These are phyloP conservation scores for Ceratocystis ficicola DNA, from an alignment of 2,329 filamentous ascomycete species.

Conservation along the genomic window DNA sequence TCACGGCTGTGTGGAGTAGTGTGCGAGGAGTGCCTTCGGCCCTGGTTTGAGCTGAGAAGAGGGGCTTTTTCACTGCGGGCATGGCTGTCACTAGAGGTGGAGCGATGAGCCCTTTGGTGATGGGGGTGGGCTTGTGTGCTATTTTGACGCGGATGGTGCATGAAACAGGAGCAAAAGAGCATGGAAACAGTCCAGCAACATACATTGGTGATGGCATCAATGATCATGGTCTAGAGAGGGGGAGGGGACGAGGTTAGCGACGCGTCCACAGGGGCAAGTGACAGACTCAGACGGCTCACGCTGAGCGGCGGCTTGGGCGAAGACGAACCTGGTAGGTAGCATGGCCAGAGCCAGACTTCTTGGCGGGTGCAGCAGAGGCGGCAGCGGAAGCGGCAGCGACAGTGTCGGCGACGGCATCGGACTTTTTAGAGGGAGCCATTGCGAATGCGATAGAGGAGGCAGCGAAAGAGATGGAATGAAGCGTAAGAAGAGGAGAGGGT, in stretches of 20 bases:
- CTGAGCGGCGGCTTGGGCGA: not conserved
- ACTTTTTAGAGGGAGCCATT: conserved; percentile 49
- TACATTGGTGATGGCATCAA: conserved; percentile 50
- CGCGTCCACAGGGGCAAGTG: not conserved
- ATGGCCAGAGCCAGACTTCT: conserved; percentile 40
- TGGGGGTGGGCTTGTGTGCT: not conserved
- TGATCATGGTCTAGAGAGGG: conserved; percentile 47
- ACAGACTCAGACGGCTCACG: conserved; percentile 19
- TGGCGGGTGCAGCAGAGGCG: conserved; percentile 31
- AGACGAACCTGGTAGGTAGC: conserved; percentile 47
- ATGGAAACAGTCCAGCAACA: conserved; percentile 29
- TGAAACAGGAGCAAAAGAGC: conserved; percentile 25
- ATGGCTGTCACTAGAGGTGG: not conserved
- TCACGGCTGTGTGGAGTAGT: too few species aligned
- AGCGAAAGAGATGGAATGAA: not conserved
- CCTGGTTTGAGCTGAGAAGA: too few species aligned
- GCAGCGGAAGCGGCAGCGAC: conserved; percentile 23
- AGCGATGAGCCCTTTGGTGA: not conserved
- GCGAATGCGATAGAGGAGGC: conserved; percentile 26
- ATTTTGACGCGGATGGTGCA: conserved; percentile 30
- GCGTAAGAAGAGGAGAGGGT: not conserved
- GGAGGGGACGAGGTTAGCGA: conserved; percentile 29
- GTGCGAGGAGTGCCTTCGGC: too few species aligned
- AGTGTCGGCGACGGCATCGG: conserved; percentile 30
- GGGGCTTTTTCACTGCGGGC: not conserved